A percentile compares a stretch with the other conserved stretches of the same genome.
Conservation (phyloP, 2,329 filamentous ascomycete genomes). For the Cordyceps cicadae region DNA sequence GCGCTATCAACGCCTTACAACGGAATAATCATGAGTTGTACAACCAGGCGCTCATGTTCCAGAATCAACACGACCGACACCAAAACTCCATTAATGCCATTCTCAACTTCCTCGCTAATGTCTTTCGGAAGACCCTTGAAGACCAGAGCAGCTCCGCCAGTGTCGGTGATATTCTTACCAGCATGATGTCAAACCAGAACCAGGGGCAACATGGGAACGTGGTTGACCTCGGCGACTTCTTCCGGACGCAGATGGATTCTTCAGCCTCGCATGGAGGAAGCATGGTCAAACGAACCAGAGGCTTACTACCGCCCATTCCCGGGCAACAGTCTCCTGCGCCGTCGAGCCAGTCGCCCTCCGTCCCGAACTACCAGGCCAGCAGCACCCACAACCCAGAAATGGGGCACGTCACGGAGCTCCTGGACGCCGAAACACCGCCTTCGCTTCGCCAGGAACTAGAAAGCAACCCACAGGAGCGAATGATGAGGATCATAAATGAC, state of each 20-base stretch:
- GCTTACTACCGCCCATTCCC: conserved; percentile 47
- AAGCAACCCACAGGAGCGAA: conserved; percentile 49
- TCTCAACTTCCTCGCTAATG: conserved; percentile 89
- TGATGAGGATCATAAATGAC: conserved; percentile 59
- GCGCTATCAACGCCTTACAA: conserved; percentile 70
- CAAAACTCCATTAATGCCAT: conserved; percentile 99
- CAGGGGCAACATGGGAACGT: conserved; percentile 46
- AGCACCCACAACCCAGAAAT: conserved; percentile 34
- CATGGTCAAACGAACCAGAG: conserved; percentile 42
- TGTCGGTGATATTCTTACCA: conserved; percentile 75
- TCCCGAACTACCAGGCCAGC: conserved; percentile 22
- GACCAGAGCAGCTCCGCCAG: conserved; percentile 69
- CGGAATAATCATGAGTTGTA: conserved; percentile 83
- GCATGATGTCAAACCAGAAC: conserved; percentile 55
- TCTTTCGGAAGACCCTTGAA: conserved; percentile 89
- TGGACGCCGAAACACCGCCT: conserved; percentile 45
- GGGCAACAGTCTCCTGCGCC: conserved; percentile 24
- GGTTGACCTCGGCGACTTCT: conserved; percentile 53
- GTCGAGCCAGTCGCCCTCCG: conserved; percentile 22
- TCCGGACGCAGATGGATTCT: conserved; percentile 37
- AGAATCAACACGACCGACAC: conserved; percentile 88
- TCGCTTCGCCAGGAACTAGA: conserved; percentile 49
- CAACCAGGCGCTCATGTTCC: conserved; percentile 79
- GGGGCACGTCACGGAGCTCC: conserved; percentile 53
- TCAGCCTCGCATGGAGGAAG: conserved; percentile 31